Percentiles rank a stretch among this genome's conserved stretches.
Evolutionary conservation across 2,329 filamentous ascomycete genomes (phyloP).

Genomic region (Aspergillaceae sp.): DNA sequence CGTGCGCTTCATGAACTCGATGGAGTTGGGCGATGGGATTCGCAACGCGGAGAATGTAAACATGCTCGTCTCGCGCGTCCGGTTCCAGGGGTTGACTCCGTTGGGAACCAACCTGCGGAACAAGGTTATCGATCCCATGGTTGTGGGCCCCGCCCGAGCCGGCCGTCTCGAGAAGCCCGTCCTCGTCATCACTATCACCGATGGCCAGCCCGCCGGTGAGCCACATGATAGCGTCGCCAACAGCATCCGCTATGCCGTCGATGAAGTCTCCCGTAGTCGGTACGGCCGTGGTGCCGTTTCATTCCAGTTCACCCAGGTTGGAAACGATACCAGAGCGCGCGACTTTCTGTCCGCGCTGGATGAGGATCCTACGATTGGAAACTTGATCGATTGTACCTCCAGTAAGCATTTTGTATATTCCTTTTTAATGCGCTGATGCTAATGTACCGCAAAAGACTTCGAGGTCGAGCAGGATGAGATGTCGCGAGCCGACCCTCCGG

Average conservation of each 20-base stretch:
- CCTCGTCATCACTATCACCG: conserved; percentile 57
- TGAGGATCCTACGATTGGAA: conserved; percentile 52
- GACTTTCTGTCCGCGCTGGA: conserved; percentile 58
- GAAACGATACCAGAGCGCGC: conserved; percentile 56
- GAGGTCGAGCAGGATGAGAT: conserved; percentile 61
- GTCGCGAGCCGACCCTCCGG: conserved; percentile 52
- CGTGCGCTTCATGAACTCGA: conserved; percentile 62
- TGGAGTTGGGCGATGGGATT: conserved; percentile 46
- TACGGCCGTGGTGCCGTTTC: conserved; percentile 53
- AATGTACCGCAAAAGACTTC: conserved; percentile 41
- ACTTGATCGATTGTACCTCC: conserved; percentile 59
- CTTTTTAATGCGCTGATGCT: conserved; percentile 7
- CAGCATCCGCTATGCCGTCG: conserved; percentile 47
- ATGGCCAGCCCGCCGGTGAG: conserved; percentile 58
- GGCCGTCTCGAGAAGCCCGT: conserved; percentile 54
- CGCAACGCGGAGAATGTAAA: conserved; percentile 51
- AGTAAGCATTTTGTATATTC: conserved; percentile 40
- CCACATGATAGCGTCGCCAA: conserved; percentile 48
- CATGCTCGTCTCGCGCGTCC: conserved; percentile 48
- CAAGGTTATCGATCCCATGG: conserved; percentile 56
- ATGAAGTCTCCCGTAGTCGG: conserved; percentile 42
- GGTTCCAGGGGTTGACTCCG: conserved; percentile 59
- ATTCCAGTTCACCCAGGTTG: conserved; percentile 62
- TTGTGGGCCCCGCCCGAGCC: conserved; percentile 45
- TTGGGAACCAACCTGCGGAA: conserved; percentile 55